phyloP scores from a whole-genome alignment of 176 grass and related monocot species.

The Hordeum marinum region DNA sequence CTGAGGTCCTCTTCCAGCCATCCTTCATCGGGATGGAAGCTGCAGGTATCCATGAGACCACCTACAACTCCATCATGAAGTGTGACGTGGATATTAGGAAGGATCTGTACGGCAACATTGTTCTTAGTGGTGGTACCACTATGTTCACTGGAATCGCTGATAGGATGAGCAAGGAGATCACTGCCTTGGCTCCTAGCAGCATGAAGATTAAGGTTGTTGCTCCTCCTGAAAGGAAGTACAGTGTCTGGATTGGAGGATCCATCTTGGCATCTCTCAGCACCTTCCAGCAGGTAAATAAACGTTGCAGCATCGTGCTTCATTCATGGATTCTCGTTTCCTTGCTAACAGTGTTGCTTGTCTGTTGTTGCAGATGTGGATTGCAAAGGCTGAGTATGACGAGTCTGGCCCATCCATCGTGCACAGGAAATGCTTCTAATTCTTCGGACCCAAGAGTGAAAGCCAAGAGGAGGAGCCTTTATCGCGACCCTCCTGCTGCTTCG shows the following conservation, averaged over 20 bases:
- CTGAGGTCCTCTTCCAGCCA: slow-evolving; percentile 97
- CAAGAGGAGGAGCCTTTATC: slow-evolving; percentile 47
- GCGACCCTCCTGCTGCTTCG: slow-evolving; percentile 32
- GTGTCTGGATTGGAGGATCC: slow-evolving; percentile 98
- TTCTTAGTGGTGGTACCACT: slow-evolving; percentile 85
- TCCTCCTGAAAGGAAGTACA: slow-evolving; percentile 89
- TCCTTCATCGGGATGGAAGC: slow-evolving; percentile 98
- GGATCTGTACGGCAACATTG: slow-evolving; percentile 93
- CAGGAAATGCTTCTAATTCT: slow-evolving; percentile 92
- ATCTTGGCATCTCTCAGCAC: slow-evolving; percentile 96
- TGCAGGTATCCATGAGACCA: slow-evolving; percentile 94
- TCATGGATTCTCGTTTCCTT: not conserved
- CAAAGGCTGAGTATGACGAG: slow-evolving; percentile 91
- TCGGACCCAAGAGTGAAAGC: slow-evolving; percentile 37
- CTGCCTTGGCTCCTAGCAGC: slow-evolving; percentile 90
- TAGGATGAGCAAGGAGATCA: slow-evolving; percentile 97
- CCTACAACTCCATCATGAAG: slow-evolving; percentile 99
- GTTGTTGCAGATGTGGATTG: slow-evolving; percentile 83
- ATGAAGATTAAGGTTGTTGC: slow-evolving; percentile 99
- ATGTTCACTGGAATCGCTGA: slow-evolving; percentile 95
- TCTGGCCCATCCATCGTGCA: slow-evolving; percentile 93
- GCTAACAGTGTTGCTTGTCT: slow-evolving; percentile 27
- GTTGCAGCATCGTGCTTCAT: not conserved
- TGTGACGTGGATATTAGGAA: slow-evolving; percentile 98
- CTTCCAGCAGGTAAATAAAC: slow-evolving; percentile 74